A percentile compares a stretch with the other conserved stretches of the same genome.
Conservation (phyloP, 1,284 basidiomycete species). For the Tremellales sp. region DNA sequence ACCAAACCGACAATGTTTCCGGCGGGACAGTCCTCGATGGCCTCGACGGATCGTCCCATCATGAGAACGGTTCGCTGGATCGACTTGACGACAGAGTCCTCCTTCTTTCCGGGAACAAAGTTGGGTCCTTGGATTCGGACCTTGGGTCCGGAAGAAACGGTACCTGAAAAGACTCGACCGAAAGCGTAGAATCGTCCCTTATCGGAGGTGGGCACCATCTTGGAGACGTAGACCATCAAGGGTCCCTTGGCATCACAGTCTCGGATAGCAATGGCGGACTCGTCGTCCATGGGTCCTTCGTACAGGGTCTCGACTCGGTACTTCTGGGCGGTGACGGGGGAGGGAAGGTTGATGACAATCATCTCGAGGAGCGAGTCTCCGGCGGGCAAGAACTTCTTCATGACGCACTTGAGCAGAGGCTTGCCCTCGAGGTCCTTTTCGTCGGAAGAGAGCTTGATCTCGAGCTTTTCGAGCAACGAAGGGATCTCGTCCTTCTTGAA, state of each 20-base stretch:
- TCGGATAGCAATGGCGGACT: conserved; percentile 96
- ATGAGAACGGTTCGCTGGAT: conserved; percentile 98
- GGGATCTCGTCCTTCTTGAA: conserved; percentile 92
- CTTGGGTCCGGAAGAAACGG: conserved; percentile 94
- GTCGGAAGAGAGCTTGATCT: conserved; percentile 81
- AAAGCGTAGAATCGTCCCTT: conserved; percentile 99
- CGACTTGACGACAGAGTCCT: conserved; percentile 96
- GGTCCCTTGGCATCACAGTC: conserved; percentile 98
- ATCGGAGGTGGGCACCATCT: conserved; percentile 99
- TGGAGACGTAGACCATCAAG: conserved; percentile 97
- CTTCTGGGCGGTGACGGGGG: conserved; percentile 91
- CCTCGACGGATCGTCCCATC: conserved; percentile 99
- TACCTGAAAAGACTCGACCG: conserved; percentile 99
- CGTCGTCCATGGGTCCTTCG: conserved; percentile 99
- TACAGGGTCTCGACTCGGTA: conserved; percentile 99
- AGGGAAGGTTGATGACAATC: conserved; percentile 99
- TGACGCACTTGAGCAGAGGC: conserved; percentile 92
- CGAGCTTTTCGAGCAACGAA: conserved; percentile 93
- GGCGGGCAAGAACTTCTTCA: conserved; percentile 99
- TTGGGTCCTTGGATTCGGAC: conserved; percentile 99
- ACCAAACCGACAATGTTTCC: conserved; percentile 99
- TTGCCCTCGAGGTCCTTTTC: conserved; percentile 97
- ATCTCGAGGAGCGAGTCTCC: conserved; percentile 99
- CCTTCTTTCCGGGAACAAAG: conserved; percentile 98
- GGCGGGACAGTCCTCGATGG: conserved; percentile 98